A percentile compares a stretch with the other conserved stretches of the same genome.
Evolutionary conservation across 2,329 filamentous ascomycete species (phyloP).

Genomic region (Epicoccum nigrum): DNA sequence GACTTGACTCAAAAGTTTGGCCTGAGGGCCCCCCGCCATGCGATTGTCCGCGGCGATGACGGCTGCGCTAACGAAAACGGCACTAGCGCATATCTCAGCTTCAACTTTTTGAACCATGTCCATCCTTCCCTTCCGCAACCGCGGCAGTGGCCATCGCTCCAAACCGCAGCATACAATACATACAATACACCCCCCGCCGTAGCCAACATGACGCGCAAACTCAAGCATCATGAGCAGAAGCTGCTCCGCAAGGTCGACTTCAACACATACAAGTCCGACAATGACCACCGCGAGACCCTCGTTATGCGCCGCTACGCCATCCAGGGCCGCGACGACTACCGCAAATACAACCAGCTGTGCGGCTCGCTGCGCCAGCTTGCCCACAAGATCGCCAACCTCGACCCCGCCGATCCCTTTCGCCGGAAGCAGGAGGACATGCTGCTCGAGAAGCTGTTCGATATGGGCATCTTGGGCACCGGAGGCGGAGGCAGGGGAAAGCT

Average conservation of each 20-base stretch:
- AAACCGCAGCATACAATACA: too few species aligned
- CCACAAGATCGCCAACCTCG: slow-evolving; percentile 81
- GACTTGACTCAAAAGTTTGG: slow-evolving; percentile 20
- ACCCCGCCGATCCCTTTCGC: slow-evolving; percentile 78
- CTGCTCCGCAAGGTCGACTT: slow-evolving; percentile 92
- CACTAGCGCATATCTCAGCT: slow-evolving; percentile 16
- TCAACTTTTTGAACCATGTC: neutral
- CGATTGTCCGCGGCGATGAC: slow-evolving; percentile 18
- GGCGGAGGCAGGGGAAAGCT: slow-evolving; percentile 67
- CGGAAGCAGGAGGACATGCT: slow-evolving; percentile 85
- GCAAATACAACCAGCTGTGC: slow-evolving; percentile 52
- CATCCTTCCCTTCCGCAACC: too few species aligned
- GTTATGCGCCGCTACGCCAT: slow-evolving; percentile 89
- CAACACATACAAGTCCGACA: slow-evolving; percentile 89
- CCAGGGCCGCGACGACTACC: slow-evolving; percentile 82
- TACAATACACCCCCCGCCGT: neutral
- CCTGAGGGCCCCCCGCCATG: slow-evolving; percentile 6
- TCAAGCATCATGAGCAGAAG: slow-evolving; percentile 94
- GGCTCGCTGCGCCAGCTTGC: slow-evolving; percentile 85
- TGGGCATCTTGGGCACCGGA: slow-evolving; percentile 80
- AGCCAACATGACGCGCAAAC: slow-evolving; percentile 82
- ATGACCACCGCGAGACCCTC: slow-evolving; percentile 79
- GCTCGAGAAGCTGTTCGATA: slow-evolving; percentile 89
- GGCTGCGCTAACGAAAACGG: slow-evolving; percentile 11
- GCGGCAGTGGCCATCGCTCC: too few species aligned